Percentiles rank a stretch among this genome's conserved stretches.
phyloP scores from a whole-genome alignment of 2,329 filamentous ascomycete genomes.

The Penicillium griseofulvum region DNA sequence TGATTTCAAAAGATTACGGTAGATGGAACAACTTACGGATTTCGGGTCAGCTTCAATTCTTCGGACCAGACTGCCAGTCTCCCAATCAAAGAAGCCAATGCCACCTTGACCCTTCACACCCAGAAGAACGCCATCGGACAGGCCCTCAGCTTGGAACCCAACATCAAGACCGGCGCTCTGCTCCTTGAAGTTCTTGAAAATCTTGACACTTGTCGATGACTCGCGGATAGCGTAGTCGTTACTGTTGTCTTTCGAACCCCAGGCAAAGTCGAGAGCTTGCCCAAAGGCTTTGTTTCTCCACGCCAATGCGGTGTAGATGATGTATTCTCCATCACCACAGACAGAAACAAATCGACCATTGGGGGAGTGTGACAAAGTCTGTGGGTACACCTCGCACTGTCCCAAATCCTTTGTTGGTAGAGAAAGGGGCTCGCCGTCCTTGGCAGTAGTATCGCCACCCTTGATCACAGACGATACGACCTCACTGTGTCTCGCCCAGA shows the following conservation, averaged over 20 bases:
- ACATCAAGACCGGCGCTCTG: conserved; percentile 86
- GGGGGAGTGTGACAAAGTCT: conserved; percentile 90
- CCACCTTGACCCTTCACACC: conserved; percentile 94
- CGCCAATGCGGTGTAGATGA: conserved; percentile 94
- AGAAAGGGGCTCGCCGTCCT: conserved; percentile 83
- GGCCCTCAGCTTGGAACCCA: conserved; percentile 88
- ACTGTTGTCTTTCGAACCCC: conserved; percentile 95
- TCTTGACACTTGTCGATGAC: conserved; percentile 88
- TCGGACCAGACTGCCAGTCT: conserved; percentile 80
- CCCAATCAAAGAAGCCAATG: conserved; percentile 96
- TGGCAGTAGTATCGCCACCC: conserved; percentile 75
- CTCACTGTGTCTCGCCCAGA: conserved; percentile 94
- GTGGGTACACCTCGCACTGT: conserved; percentile 93
- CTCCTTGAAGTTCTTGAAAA: conserved; percentile 97
- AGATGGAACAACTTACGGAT: conserved; percentile 45
- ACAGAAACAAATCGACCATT: conserved; percentile 88
- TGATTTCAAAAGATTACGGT: conserved; percentile 3
- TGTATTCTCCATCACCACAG: conserved; percentile 97
- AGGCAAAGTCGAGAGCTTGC: conserved; percentile 91
- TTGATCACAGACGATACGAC: conserved; percentile 95
- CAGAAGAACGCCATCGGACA: conserved; percentile 83
- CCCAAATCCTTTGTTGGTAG: conserved; percentile 92
- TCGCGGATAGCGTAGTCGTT: conserved; percentile 98
- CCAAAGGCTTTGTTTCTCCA: conserved; percentile 98
- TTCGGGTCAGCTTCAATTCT: conserved; percentile 79